These are phyloP conservation scores for Bolboschoenus planiculmis DNA, from an alignment of 176 grass and related monocot genomes.

Conservation along the genomic window DNA sequence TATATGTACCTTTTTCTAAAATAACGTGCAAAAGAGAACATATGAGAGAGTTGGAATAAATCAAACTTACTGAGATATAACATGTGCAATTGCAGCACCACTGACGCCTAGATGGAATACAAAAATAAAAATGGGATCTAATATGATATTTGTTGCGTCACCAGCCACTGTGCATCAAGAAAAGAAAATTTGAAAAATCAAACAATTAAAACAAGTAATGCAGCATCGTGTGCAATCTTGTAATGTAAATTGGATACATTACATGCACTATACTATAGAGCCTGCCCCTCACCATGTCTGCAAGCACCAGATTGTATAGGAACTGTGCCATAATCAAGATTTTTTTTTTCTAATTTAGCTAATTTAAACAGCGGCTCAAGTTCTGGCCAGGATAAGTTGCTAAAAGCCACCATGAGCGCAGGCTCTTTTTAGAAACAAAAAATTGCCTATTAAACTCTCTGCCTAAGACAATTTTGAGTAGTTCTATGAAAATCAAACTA, in stretches of 20 bases:
- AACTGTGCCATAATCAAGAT: not conserved
- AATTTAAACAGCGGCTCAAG: not conserved
- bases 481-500: not conserved
- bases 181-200: not conserved
- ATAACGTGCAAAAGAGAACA: not conserved
- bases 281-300: not conserved
- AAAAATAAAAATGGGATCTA: slow-evolving; percentile 98
- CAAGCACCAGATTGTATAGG: not conserved
- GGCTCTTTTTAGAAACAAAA: not conserved
- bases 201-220: not conserved
- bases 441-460: not conserved
- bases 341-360: not conserved
- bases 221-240: not conserved
- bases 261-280: not conserved
- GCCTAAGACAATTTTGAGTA: not conserved
- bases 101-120: slow-evolving; percentile 77
- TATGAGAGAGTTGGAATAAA: not conserved
- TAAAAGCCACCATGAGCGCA: not conserved
- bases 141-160: slow-evolving; percentile 74
- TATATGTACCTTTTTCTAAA: not conserved
- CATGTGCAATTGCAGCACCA: slow-evolving; percentile 92
- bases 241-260: not conserved
- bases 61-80: slow-evolving; percentile 80
- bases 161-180: slow-evolving; percentile 52
- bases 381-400: not conserved